Conservation (phyloP, 352 stramenopile genomes). For the Elongisporangium senticosum region DNA sequence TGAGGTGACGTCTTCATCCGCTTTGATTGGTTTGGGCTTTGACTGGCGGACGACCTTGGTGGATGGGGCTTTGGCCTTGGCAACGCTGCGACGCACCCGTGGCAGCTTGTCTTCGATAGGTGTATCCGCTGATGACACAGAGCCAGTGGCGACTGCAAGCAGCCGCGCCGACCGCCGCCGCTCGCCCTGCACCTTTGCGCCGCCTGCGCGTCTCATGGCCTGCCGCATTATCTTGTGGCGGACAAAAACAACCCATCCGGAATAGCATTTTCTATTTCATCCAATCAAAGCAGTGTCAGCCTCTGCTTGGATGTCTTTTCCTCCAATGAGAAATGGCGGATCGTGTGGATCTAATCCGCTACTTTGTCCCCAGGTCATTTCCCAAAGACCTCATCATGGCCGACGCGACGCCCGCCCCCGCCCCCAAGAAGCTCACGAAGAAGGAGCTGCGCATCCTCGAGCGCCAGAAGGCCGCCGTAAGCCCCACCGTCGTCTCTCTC, state of each 20-base stretch:
- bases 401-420: slow-evolving; percentile 22
- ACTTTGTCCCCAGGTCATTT: not conserved
- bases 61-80: not conserved
- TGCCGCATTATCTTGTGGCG: slow-evolving; percentile 13
- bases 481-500: slow-evolving; percentile 3
- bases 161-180: slow-evolving; percentile 22
- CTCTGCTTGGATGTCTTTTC: not conserved
- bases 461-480: slow-evolving; percentile 73
- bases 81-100: not conserved
- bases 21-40: not conserved
- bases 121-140: not conserved
- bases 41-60: not conserved
- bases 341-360: not conserved
- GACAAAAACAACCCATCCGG: not conserved
- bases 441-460: slow-evolving; percentile 88
- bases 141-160: slow-evolving; percentile 1
- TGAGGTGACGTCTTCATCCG: not conserved
- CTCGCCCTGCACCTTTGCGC: slow-evolving; percentile 13
- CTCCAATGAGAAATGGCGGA: not conserved
- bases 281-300: slow-evolving; percentile 13
- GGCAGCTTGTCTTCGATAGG: not conserved
- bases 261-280: slow-evolving; percentile 12
- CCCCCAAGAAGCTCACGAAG: slow-evolving; percentile 85
- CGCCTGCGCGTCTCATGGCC: slow-evolving; percentile 2
- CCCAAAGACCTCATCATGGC: slow-evolving; percentile 25